A percentile compares a stretch with the other conserved stretches of the same genome.
Conservation (phyloP, 164 flowering plant genomes). For the Hamamelis virginiana region DNA sequence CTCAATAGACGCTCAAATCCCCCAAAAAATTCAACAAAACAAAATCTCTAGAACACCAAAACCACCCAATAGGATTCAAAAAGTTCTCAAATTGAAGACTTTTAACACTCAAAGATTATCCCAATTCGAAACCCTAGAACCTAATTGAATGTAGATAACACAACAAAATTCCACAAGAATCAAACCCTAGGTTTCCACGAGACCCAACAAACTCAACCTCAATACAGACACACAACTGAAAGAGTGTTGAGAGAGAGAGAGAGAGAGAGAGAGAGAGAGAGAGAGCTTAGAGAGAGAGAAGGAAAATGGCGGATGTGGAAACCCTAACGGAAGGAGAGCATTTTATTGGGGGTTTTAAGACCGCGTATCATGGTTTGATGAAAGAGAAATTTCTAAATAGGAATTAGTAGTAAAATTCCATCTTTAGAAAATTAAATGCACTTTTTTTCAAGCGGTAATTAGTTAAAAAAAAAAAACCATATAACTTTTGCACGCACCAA, state of each 20-base stretch:
- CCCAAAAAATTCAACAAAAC: background rate
- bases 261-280: background rate
- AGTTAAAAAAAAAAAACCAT: background rate
- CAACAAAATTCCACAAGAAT: background rate
- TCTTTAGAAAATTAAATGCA: background rate
- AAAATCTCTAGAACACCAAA: background rate
- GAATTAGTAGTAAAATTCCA: background rate
- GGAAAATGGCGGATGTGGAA: slow-evolving; percentile 7
- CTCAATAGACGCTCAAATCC: background rate
- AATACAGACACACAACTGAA: too few species aligned
- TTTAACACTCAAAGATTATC: too few species aligned
- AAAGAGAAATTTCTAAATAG: slow-evolving; percentile 12
- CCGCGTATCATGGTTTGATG: slow-evolving; percentile 33
- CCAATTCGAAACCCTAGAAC: background rate
- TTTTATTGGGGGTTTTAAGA: slow-evolving; percentile 24
- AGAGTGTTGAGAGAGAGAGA: too few species aligned
- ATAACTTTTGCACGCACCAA: slow-evolving; percentile 2
- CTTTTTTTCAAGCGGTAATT: background rate
- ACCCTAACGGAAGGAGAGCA: slow-evolving; percentile 19
- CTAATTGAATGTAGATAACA: background rate
- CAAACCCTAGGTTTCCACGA: background rate
- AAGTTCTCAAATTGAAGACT: background rate
- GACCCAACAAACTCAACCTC: background rate
- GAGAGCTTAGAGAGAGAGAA: background rate
- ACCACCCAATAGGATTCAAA: background rate